Evolutionary conservation across 2,329 filamentous ascomycete genomes (phyloP), one percentile per base, ranked within the genome.

Genomic region (Aspergillus vadensis): DNA sequence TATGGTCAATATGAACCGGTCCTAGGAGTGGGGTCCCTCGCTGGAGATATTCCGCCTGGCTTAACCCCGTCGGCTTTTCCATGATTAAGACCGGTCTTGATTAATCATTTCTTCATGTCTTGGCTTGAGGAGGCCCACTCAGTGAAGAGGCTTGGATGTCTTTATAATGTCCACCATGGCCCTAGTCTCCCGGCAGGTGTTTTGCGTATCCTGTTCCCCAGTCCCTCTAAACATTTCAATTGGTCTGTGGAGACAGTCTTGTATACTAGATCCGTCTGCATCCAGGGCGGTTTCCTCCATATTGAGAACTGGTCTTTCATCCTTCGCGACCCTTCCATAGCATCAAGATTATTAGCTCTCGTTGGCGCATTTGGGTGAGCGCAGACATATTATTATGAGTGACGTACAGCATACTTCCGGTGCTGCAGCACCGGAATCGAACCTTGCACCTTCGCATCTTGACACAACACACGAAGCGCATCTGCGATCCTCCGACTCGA

Each of bases 401-500:
- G 39, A 47, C 2, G 2, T 7, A 30, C 38, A 54, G 12, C 52
- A 61, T 36, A 55, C 44, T 38, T 36, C 30, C 30, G 53, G 30
- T 44, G 30, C 51, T 36, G 15, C 55, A 4, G 51, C 61, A 43
- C 48, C 52, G 41, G 48, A 58, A 39, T 39, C 55, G 15, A 61
- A 56, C 19, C 27, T 49, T 15, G 48, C 48, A 15, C 58, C 55
- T 19, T 57, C 58, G 48, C 58, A 41, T 23, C 14, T 62, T 15
- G 58, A 55, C 23, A 57, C 48, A 15, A 60, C 52, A 4, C 57
- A 55, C 15, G 59, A 51, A 23, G 32, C 36, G 30, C 53, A 41
- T 3, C 21, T 61, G 44, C 56, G 57, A 19, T 65, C 65, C 5
- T 63, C 65, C 6, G 58, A 61, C 19, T 53, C 57, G 32, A 67